These are phyloP conservation scores for Fusarium vanettenii DNA, from an alignment of 2,329 filamentous ascomycete species.

Conservation along the genomic window DNA sequence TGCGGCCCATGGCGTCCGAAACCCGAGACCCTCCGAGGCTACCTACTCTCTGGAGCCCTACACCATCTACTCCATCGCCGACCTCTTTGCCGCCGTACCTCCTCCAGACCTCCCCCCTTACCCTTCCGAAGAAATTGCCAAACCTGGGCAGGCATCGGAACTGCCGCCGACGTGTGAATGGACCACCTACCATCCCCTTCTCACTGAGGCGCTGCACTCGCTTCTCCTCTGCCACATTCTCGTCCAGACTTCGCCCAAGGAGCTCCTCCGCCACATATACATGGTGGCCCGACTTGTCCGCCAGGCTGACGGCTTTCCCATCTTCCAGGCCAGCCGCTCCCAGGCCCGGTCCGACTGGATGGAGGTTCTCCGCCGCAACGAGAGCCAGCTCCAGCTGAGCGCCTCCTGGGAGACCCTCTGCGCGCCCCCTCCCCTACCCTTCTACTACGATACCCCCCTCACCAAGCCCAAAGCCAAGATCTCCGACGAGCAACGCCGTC, in stretches of 20 bases:
- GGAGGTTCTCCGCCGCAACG: constrained; percentile 74
- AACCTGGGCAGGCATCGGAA: constrained; percentile 45
- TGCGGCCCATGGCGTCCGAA: constrained; percentile 60
- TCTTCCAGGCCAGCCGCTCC: constrained; percentile 79
- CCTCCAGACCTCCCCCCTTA: constrained; percentile 76
- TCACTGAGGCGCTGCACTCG: constrained; percentile 82
- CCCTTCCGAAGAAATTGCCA: constrained; percentile 60
- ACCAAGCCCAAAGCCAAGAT: constrained; percentile 23
- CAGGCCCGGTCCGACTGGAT: constrained; percentile 84
- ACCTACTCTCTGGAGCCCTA: constrained; percentile 46
- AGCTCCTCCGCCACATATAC: constrained; percentile 82
- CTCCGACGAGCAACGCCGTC: constrained; percentile 64
- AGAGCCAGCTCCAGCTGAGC: constrained; percentile 76
- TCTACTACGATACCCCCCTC: constrained; percentile 28
- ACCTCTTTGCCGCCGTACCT: constrained; percentile 77
- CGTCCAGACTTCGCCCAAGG: constrained; percentile 80
- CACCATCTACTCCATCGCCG: constrained; percentile 61
- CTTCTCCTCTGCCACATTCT: constrained; percentile 83
- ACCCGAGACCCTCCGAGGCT: constrained; percentile 52
- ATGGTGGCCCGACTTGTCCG: constrained; percentile 82
- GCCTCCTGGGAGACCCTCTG: constrained; percentile 79
- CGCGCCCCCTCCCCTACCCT: constrained; percentile 65
- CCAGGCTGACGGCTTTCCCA: constrained; percentile 81
- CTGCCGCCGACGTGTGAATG: constrained; percentile 45
- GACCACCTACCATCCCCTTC: constrained; percentile 80